Conservation (phyloP, 345 rosid genomes). For the Mallotus nudiflorus region DNA sequence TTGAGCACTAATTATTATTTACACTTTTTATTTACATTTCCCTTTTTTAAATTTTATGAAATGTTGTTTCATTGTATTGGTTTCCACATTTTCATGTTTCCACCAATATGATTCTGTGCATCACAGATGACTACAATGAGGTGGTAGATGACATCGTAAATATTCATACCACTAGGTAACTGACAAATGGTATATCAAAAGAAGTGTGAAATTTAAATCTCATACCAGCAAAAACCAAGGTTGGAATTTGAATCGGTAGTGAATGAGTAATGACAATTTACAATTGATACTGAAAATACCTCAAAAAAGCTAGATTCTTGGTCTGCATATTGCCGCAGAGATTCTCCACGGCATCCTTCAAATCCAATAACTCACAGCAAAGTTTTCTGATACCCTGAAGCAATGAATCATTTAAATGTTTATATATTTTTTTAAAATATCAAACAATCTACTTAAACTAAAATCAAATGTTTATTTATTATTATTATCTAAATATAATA, state of each 20-base stretch:
- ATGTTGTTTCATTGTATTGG: no score
- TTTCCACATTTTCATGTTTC: no score
- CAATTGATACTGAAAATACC: conserved; percentile 38
- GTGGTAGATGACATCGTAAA: no score
- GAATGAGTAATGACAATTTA: neutral
- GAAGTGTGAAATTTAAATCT: neutral
- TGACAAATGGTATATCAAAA: neutral
- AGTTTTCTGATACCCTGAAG: conserved; percentile 88
- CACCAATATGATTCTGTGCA: no score
- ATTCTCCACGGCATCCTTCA: conserved; percentile 94
- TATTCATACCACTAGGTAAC: neutral
- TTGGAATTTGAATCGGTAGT: neutral
- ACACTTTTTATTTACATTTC: no score
- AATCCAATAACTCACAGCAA: conserved; percentile 95
- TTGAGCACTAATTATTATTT: no score
- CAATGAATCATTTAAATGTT: neutral
- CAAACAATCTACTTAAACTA: neutral
- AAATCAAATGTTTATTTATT: no score
- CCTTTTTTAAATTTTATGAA: no score
- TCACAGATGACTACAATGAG: no score
- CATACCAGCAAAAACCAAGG: neutral
- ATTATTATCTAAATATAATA: no score
- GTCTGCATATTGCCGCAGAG: conserved; percentile 79
- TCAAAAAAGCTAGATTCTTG: conserved; percentile 80
- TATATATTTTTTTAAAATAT: neutral